These are phyloP conservation scores for Polychaeton citri DNA, from an alignment of 2,329 filamentous ascomycete genomes.

Conservation along the genomic window DNA sequence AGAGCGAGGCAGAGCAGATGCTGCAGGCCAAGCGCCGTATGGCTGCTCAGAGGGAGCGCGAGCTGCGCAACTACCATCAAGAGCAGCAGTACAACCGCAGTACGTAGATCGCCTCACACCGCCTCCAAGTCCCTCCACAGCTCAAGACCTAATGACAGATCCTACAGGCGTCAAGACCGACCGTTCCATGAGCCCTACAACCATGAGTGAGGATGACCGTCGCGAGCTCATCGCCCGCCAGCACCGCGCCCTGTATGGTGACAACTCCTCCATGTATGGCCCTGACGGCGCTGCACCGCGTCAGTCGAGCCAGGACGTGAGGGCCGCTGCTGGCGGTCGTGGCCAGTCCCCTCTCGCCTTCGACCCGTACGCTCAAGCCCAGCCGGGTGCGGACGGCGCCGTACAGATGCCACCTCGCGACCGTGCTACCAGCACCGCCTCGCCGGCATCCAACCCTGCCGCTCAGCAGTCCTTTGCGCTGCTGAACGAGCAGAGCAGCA, in stretches of 20 bases:
- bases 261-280: slow-evolving; percentile 53
- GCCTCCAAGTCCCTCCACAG: neutral
- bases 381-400: slow-evolving; percentile 36
- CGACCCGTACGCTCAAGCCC: slow-evolving; percentile 50
- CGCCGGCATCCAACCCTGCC: slow-evolving; percentile 56
- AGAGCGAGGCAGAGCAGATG: slow-evolving; percentile 92
- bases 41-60: slow-evolving; percentile 96
- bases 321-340: slow-evolving; percentile 51
- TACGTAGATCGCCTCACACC: slow-evolving; percentile 44
- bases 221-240: slow-evolving; percentile 92
- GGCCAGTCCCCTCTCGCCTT: slow-evolving; percentile 71
- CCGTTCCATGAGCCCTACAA: slow-evolving; percentile 68
- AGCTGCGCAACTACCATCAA: slow-evolving; percentile 98
- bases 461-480: slow-evolving; percentile 27
- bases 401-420: slow-evolving; percentile 38
- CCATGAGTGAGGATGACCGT: slow-evolving; percentile 90
- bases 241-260: slow-evolving; percentile 85
- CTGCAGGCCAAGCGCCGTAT: slow-evolving; percentile 98
- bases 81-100: slow-evolving; percentile 99
- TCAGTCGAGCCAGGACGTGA: slow-evolving; percentile 52
- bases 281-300: slow-evolving; percentile 56
- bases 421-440: slow-evolving; percentile 58
- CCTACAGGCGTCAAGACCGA: slow-evolving; percentile 69
- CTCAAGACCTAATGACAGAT: slow-evolving; percentile 39
- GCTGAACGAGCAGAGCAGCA: slow-evolving; percentile 48